Evolutionary conservation across 176 grass and related monocot genomes (phyloP), one percentile per base, ranked within the genome.

Genomic region (Eleusine indica): DNA sequence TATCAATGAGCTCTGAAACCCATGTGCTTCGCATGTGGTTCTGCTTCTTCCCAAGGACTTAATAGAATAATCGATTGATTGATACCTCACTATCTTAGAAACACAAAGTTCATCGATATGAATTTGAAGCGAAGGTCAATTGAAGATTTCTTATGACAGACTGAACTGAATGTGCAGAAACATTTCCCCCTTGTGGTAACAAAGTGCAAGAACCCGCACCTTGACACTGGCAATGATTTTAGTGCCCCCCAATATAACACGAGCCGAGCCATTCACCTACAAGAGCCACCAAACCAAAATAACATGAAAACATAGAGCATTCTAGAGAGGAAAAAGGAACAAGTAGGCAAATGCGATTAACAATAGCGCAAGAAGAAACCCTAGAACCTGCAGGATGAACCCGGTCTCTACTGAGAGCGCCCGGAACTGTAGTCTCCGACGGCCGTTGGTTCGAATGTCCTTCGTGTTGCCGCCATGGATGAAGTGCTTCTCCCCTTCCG

Each of bases 211-310:
- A 74, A 66, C 40, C 48, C 42, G 9, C 83, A 97, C 94, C 94
- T 97, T 97, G 67, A 97, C 91, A 70, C 90, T 97, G 19, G 88
- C 88, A 49, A 97, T 94, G 71, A 97, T 89, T 74, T 97, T 88
- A 11, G 92, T 94, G n/a, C 78, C 88, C 13, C 90, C 95, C 30
- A 97, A 82, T 80, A 86, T 89, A 70, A 94, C 88, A 82, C 88
- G 88, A 46, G 84, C 88, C 2, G 92, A 97, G 70, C 95, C 92
- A 74, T 89, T 97, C 0, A 90, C 95, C 95, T 97, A 18, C 8
- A 75, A 52, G 13, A 66, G 29, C 2, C 83, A 79, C 47, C 35
- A 88, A 78, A 53, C 25, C 9, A 44, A 69, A 79, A 28, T 2
- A 77, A 44, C 64, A 69, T 52, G 4, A 80, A 79, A 53, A 39